Evolutionary conservation across 106 monocot species (phyloP).

Genomic region (Gastrodia elata): DNA sequence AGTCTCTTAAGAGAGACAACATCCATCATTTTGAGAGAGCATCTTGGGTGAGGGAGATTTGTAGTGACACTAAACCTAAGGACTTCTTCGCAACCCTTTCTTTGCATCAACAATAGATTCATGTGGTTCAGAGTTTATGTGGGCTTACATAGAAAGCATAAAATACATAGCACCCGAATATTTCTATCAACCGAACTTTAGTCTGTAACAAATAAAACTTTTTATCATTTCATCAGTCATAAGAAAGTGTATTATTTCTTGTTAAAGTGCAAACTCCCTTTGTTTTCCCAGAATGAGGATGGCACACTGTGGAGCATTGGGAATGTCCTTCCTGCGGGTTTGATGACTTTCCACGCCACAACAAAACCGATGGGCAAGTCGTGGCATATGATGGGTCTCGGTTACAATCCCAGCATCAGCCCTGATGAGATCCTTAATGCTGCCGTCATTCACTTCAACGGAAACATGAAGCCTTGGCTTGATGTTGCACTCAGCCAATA

Average conservation of each 20-base stretch:
- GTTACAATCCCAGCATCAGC: conserved; percentile 79
- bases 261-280: background rate
- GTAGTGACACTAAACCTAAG: no score
- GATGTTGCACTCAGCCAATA: conserved; percentile 93
- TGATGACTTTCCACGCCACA: conserved; percentile 63
- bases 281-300: conserved; percentile 7
- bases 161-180: no score
- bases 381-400: conserved; percentile 94
- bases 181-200: no score
- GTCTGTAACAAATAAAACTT: no score
- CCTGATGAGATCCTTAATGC: conserved; percentile 66
- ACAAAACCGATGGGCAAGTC: conserved; percentile 86
- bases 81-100: no score
- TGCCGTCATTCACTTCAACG: conserved; percentile 77
- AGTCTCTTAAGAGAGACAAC: no score
- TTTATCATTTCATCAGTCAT: no score
- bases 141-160: no score
- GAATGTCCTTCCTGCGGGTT: conserved; percentile 43
- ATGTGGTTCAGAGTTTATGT: no score
- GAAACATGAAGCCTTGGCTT: conserved; percentile 97
- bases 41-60: no score
- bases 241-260: background rate
- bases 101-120: no score
- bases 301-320: conserved; percentile 6
- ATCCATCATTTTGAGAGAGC: no score